Percentiles rank a stretch among this genome's conserved stretches.
Conservation (phyloP, 139 green algal species). For the Gonium pectorale region DNA sequence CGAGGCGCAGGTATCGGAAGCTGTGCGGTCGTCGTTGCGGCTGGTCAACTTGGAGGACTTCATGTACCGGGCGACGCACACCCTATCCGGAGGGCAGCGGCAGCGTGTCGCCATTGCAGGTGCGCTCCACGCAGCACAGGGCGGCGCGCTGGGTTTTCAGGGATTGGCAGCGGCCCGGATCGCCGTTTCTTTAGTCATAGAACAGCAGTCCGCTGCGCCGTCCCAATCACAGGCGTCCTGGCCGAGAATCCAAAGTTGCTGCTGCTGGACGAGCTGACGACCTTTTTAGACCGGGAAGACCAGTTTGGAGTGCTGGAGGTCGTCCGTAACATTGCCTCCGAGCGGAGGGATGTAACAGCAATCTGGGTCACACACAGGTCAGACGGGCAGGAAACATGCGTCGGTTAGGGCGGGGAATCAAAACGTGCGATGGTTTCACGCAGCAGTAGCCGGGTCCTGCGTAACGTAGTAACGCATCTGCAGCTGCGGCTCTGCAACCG, state of each 20-base stretch:
- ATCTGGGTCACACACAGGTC: constrained; percentile 97
- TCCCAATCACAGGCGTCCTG: constrained; percentile 75
- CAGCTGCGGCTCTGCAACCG: too few species aligned
- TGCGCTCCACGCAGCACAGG: too few species aligned
- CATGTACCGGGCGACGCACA: constrained; percentile 79
- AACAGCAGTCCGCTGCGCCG: too few species aligned
- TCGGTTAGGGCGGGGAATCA: too few species aligned
- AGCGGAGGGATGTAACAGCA: constrained; percentile 72
- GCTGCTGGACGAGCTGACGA: constrained; percentile 99
- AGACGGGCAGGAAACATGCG: too few species aligned
- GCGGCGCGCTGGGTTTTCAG: too few species aligned
- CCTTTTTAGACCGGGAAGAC: constrained; percentile 95
- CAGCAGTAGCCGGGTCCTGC: too few species aligned
- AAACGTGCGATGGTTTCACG: too few species aligned
- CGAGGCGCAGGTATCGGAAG: constrained; percentile 57
- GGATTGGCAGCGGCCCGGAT: too few species aligned
- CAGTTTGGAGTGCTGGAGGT: constrained; percentile 85
- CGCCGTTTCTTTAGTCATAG: too few species aligned
- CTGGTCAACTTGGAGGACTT: constrained; percentile 87
- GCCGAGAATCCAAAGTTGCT: constrained; percentile 86
- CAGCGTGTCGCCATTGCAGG: constrained; percentile 97
- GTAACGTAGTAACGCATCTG: too few species aligned
- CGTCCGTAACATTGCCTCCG: constrained; percentile 65
- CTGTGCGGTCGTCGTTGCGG: constrained; percentile 76
- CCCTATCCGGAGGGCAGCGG: constrained; percentile 96